Conservation (phyloP, 345 rosid species). For the Boechera divaricarpa region DNA sequence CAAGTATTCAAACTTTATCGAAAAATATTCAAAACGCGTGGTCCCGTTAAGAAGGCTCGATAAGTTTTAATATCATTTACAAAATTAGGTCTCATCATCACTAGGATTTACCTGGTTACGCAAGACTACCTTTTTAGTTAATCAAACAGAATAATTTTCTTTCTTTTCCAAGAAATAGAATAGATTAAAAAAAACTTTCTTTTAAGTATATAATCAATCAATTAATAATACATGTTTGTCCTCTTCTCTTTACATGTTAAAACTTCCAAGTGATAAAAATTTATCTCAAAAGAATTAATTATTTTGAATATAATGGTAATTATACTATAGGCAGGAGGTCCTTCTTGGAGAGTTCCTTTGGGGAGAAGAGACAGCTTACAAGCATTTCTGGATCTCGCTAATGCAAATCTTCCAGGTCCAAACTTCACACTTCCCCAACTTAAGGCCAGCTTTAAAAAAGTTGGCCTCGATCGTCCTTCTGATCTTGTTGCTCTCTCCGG, state of each 20-base stretch:
- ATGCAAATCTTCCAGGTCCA: conserved; percentile 33
- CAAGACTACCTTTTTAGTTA: neutral
- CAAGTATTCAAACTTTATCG: neutral
- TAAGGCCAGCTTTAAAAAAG: conserved; percentile 1
- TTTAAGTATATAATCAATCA: neutral
- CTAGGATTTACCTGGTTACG: neutral
- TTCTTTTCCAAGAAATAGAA: neutral
- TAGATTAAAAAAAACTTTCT: no score
- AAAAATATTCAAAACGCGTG: conserved; percentile 13
- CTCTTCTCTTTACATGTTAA: neutral
- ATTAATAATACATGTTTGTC: neutral
- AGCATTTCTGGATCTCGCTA: conserved; percentile 32
- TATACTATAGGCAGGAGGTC: conserved; percentile 44
- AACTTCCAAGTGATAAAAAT: neutral
- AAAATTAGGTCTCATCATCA: neutral
- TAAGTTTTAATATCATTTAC: neutral
- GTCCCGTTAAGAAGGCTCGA: conserved; percentile 13
- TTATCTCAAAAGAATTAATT: neutral
- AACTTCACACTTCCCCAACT: conserved; percentile 24
- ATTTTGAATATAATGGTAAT: neutral
- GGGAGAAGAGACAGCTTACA: conserved; percentile 47
- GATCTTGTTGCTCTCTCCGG: conserved; percentile 41
- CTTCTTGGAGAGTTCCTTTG: conserved; percentile 44
- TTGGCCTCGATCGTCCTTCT: conserved; percentile 43
- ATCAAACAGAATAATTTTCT: neutral